Conservation (phyloP, 2,329 filamentous ascomycete genomes). For the Epichloe aotearoae region DNA sequence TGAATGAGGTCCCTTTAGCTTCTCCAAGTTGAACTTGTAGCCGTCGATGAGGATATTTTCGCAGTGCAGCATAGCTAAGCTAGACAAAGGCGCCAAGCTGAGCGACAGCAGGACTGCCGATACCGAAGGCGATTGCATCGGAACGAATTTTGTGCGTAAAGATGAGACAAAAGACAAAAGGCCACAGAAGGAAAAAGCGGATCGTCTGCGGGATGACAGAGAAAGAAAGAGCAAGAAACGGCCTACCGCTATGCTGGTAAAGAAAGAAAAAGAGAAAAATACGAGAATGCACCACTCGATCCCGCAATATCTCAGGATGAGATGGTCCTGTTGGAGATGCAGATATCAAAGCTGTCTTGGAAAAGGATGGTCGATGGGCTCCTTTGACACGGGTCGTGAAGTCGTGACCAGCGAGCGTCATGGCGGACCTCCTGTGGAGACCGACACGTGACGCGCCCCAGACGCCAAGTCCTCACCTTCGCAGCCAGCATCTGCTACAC, state of each 20-base stretch:
- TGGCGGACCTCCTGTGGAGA: slow-evolving; percentile 10
- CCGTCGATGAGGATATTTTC: slow-evolving; percentile 44
- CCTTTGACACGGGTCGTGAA: slow-evolving; percentile 5
- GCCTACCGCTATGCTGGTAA: neutral
- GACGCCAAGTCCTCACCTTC: too few species aligned
- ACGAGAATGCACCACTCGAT: neutral
- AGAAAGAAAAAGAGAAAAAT: neutral
- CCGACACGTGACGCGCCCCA: slow-evolving; percentile 15
- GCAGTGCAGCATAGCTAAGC: slow-evolving; percentile 45
- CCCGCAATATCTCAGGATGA: slow-evolving; percentile 9
- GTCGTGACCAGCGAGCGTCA: slow-evolving; percentile 17
- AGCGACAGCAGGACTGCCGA: slow-evolving; percentile 24
- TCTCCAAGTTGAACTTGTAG: slow-evolving; percentile 49
- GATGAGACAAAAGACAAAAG: neutral
- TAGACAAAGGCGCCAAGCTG: slow-evolving; percentile 23
- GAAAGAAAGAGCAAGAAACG: neutral
- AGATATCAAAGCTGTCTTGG: neutral
- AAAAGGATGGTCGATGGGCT: slow-evolving; percentile 9
- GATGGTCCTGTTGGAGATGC: slow-evolving; percentile 17
- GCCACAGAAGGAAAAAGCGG: neutral
- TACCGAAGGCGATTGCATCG: slow-evolving; percentile 28
- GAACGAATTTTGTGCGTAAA: slow-evolving; percentile 2
- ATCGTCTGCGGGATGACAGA: neutral
- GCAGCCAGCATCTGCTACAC: neutral
- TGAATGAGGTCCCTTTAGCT: slow-evolving; percentile 53